phyloP scores from a whole-genome alignment of 164 flowering plant genomes.

The Stephania yunnanensis region DNA sequence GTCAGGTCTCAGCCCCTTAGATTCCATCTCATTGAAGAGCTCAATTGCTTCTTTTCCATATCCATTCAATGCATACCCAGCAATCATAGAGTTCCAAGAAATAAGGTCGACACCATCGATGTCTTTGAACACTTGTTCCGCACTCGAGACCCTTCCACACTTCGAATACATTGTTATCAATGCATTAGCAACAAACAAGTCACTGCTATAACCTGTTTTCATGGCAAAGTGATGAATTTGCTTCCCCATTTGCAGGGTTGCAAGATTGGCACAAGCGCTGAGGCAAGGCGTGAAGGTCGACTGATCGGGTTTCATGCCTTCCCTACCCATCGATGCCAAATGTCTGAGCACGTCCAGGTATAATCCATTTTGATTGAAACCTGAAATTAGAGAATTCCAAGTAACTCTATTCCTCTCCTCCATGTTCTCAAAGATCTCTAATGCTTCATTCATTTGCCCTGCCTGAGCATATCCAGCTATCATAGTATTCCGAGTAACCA shows the following conservation, averaged over 20 bases:
- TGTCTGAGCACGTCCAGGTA: not conserved
- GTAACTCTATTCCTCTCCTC: conserved; percentile 2
- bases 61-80: conserved; percentile 7
- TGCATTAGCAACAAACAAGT: not conserved
- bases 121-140: conserved; percentile 1
- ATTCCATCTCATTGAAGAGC: conserved; percentile 6
- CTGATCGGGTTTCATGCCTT: conserved; percentile 6
- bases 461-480: conserved; percentile 10
- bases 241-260: conserved; percentile 6
- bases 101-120: not conserved
- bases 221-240: conserved; percentile 3
- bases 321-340: conserved; percentile 3
- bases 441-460: not conserved
- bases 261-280: conserved; percentile 5
- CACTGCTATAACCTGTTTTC: not conserved
- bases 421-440: conserved; percentile 3
- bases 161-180: conserved; percentile 9
- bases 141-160: not conserved
- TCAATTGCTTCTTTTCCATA: conserved; percentile 7
- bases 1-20: not conserved
- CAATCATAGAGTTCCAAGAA: conserved; percentile 9
- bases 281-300: conserved; percentile 1
- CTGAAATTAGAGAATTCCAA: conserved; percentile 7
- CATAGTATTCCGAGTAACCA: conserved; percentile 7
- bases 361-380: conserved; percentile 7